phyloP scores from a whole-genome alignment of 2,329 filamentous ascomycete species.

The Penicillium griseofulvum region DNA sequence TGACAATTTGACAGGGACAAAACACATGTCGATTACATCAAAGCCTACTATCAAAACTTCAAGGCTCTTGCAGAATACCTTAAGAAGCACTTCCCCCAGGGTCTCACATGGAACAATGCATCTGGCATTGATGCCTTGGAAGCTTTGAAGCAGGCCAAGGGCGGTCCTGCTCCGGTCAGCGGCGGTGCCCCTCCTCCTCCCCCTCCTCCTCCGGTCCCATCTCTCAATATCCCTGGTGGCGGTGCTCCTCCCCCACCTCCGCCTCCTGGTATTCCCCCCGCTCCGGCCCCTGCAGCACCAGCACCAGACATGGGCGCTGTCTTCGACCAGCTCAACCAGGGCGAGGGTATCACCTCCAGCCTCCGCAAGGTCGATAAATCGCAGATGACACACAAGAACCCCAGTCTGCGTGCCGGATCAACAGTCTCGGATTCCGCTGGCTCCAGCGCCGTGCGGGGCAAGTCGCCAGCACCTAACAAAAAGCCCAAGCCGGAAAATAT shows the following conservation, averaged over 20 bases:
- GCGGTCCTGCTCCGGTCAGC: conserved; percentile 36
- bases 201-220: conserved; percentile 49
- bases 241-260: conserved; percentile 64
- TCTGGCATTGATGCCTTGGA: conserved; percentile 71
- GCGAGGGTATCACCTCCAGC: conserved; percentile 80
- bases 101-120: conserved; percentile 81
- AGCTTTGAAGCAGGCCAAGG: conserved; percentile 59
- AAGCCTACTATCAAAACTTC: conserved; percentile 89
- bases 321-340: conserved; percentile 87
- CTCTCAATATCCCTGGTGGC: conserved; percentile 51
- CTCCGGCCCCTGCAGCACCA: conserved; percentile 47
- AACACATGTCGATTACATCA: conserved; percentile 81
- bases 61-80: conserved; percentile 79
- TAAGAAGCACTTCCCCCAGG: conserved; percentile 75
- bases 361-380: conserved; percentile 92
- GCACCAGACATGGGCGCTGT: conserved; percentile 75
- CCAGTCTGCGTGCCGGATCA: conserved; percentile 71
- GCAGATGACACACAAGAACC: conserved; percentile 99
- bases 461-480: conserved; percentile 84
- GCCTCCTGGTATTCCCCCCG: conserved; percentile 63
- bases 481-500: conserved; percentile 84
- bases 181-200: conserved; percentile 45
- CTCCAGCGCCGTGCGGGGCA: conserved; percentile 54
- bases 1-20: conserved; percentile 59
- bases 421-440: conserved; percentile 58